Percentiles rank a stretch among this genome's conserved stretches.
These are phyloP conservation scores for Salix koriyanagi DNA, from an alignment of 345 rosid genomes.

Conservation along the genomic window DNA sequence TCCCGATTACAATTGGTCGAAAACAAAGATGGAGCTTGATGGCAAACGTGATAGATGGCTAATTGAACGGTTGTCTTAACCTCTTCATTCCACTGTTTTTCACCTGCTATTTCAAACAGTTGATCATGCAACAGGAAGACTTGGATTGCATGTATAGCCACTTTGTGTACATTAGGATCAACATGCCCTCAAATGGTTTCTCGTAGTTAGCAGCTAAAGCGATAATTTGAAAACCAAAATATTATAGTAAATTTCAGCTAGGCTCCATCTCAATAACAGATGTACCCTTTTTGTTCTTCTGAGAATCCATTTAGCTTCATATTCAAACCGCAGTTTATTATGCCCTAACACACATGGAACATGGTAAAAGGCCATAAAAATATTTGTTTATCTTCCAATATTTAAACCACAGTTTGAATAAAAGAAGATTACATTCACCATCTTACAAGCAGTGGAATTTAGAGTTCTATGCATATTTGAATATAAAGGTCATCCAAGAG, in stretches of 20 bases:
- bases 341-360: background rate
- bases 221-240: background rate
- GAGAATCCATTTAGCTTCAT: background rate
- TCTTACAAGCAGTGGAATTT: background rate
- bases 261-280: background rate
- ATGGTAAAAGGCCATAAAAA: background rate
- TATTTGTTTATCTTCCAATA: background rate
- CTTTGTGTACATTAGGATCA: background rate
- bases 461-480: background rate
- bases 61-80: background rate
- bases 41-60: background rate
- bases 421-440: background rate
- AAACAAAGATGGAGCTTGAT: slow-evolving; percentile 2
- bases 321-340: background rate
- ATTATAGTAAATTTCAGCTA: background rate
- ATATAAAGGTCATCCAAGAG: background rate
- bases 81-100: background rate
- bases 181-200: background rate
- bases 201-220: background rate
- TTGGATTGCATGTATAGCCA: background rate
- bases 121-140: slow-evolving; percentile 5
- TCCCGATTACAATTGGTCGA: background rate
- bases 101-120: background rate
- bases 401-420: background rate
- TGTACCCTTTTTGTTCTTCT: background rate